Conservation (phyloP, 768 basidiomycete species). For the Tylopilus intermedius region DNA sequence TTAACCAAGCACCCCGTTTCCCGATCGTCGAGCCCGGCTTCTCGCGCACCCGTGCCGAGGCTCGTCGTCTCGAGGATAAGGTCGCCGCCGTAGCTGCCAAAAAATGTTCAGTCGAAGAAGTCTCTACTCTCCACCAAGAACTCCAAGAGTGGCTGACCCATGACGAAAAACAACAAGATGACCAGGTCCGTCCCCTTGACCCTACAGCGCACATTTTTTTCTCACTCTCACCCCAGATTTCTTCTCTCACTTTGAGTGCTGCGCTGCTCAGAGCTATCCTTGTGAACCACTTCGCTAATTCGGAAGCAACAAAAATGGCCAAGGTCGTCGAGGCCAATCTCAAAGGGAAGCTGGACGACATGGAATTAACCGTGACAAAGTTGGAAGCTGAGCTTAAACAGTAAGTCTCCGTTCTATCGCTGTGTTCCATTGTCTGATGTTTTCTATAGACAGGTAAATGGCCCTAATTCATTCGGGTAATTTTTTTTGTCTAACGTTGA, state of each 20-base stretch:
- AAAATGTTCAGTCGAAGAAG: conserved; percentile 87
- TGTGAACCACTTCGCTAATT: conserved; percentile 76
- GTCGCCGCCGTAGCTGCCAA: conserved; percentile 74
- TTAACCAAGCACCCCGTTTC: conserved; percentile 43
- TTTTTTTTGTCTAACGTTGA: conserved; percentile 14
- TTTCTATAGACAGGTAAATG: conserved; percentile 55
- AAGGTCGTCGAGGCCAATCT: conserved; percentile 58
- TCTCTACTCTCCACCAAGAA: conserved; percentile 71
- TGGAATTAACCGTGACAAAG: conserved; percentile 52
- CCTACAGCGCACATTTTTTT: conserved; percentile 2
- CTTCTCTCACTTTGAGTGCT: conserved; percentile 70
- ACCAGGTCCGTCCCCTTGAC: conserved; percentile 50
- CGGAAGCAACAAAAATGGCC: conserved; percentile 65
- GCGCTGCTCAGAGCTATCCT: conserved; percentile 78
- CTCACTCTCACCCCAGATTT: conserved; percentile 38
- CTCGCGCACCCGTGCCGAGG: conserved; percentile 47
- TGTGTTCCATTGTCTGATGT: conserved; percentile 14
- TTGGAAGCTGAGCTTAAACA: conserved; percentile 68
- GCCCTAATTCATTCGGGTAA: neutral
- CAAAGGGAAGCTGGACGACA: conserved; percentile 62
- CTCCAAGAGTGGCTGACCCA: conserved; percentile 69
- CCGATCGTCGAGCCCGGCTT: conserved; percentile 40
- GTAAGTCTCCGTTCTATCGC: conserved; percentile 40
- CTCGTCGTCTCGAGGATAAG: conserved; percentile 69
- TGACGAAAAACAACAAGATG: conserved; percentile 51